Evolutionary conservation across 169 alveolate species (phyloP), one percentile per base, ranked within the genome.

Genomic region (Babesia gibsoni): DNA sequence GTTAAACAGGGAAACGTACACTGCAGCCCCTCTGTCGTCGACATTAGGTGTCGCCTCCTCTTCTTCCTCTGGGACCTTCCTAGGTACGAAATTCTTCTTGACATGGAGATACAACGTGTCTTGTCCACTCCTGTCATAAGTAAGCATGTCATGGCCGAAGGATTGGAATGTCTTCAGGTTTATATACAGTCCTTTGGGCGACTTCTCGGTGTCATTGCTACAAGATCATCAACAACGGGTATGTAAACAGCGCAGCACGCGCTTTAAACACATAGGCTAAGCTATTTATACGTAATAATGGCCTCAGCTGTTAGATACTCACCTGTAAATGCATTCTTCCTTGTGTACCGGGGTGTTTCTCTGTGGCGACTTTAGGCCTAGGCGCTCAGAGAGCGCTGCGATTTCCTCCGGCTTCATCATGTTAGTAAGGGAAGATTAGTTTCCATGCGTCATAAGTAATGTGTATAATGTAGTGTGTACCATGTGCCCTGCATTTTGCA

Each of bases 121-220:
- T 30, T 63, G 36, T 23, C 45, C 67, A 25, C 23, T 36, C n/a
- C 39, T 68, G 43, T 79, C 88, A 41, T 32, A 68, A 22, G 25
- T n/a, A 29, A 79, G 46, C 35, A 52, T 20, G 10, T 68, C 83
- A 12, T 61, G 43, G 22, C 90, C 88, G 39, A 72, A 88, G 0
- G 91, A 82, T 22, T 82, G 72, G 37, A 56, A 90, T 0, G 87
- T 79, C 57, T 48, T 67, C 66, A 90, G 43, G 83, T 90, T 90
- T 1, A 90, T 56, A 57, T 69, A 90, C 5, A 90, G 77, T 22
- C 94, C 94, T 52, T 73, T 80, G 3, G 90, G 89, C 37, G 89
- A 83, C 41, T 73, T 57, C 30, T 70, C 86, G 59, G 66, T 77
- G 36, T 82, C 90, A 52, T 75, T 73, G 69, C 92, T 86, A 61